These are phyloP conservation scores for Apiospora hydei DNA, from an alignment of 2,329 filamentous ascomycete genomes.

Conservation along the genomic window DNA sequence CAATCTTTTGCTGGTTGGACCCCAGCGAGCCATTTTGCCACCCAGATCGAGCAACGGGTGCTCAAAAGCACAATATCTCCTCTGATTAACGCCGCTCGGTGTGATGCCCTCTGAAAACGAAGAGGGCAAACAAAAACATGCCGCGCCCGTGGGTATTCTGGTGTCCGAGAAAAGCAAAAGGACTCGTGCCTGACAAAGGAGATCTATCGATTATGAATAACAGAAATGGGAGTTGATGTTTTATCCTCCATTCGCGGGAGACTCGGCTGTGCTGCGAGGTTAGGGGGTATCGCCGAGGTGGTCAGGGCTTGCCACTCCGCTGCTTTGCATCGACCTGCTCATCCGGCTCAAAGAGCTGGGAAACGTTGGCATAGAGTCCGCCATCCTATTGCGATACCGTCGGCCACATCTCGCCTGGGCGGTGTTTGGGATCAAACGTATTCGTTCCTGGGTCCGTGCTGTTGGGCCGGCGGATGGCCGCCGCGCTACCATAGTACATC, in stretches of 20 bases:
- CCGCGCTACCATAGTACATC: slow-evolving; percentile 74
- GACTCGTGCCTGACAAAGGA: slow-evolving; percentile 33
- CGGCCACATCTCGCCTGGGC: slow-evolving; percentile 60
- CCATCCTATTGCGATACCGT: slow-evolving; percentile 32
- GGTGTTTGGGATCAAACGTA: slow-evolving; percentile 68
- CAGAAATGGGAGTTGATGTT: background rate
- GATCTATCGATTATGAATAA: slow-evolving; percentile 31
- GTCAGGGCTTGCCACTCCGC: background rate
- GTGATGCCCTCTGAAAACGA: slow-evolving; percentile 15
- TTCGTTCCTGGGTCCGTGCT: slow-evolving; percentile 72
- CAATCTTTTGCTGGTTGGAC: background rate
- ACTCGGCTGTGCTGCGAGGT: background rate
- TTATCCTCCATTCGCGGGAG: background rate
- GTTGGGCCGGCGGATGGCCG: slow-evolving; percentile 72
- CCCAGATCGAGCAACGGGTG: background rate
- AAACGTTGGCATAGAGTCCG: slow-evolving; percentile 20
- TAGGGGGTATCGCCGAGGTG: background rate
- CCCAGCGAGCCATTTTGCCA: background rate
- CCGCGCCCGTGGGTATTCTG: slow-evolving; percentile 39
- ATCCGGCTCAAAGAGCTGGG: background rate
- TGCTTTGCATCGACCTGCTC: background rate
- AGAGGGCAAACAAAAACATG: slow-evolving; percentile 29
- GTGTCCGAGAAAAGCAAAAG: slow-evolving; percentile 32
- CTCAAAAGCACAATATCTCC: slow-evolving; percentile 22
- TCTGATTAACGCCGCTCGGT: slow-evolving; percentile 26